Evolutionary conservation across 2,329 filamentous ascomycete genomes (phyloP), one percentile per base, ranked within the genome.

Genomic region (Herpotrichia juniperi): DNA sequence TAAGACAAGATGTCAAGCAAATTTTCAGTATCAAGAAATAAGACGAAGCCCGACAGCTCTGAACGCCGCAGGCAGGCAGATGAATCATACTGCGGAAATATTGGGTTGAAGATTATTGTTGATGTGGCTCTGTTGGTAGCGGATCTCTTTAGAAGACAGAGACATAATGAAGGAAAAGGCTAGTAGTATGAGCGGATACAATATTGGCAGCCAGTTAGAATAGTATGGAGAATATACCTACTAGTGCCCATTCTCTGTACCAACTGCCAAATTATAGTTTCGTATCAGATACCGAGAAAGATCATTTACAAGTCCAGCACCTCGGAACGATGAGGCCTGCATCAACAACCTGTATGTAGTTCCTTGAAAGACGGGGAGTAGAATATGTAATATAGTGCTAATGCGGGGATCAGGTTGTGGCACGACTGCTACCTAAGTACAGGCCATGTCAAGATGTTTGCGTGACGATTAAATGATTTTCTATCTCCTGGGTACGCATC

Each of bases 21-120:
- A n/a, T n/a, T n/a, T n/a, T n/a, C n/a, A n/a, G n/a, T 28, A 30
- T 26, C 40, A 40, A 34, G 48, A 24, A 14, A 35, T 21, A 16
- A 50, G 25, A 35, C 48, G 48, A 45, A 50, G 39, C 21, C 39
- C 48, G 30, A 50, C 48, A 31, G 40, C 39, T 3, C 44, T 50
- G 30, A 45, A 44, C 14, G 48, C 26, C 14, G 39, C 31, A 28
- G 39, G 39, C 25, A 50, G 40, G 31, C 40, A 50, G 24, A 50
- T 45, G 21, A 45, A 44, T n/a, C 30, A 44, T 35, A 40, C 26
- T 30, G 48, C 48, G 30, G 37, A 44, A 30, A 44, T 19, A 39
- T 50, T 45, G 10, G 48, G 48, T 30, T 37, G 48, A 8, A 44
- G 10, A 28, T 44, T 45, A 16, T 50, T 30, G 11, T 45, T 44